These are phyloP conservation scores for Cytospora piceicola DNA, from an alignment of 2,329 filamentous ascomycete genomes.

Conservation along the genomic window DNA sequence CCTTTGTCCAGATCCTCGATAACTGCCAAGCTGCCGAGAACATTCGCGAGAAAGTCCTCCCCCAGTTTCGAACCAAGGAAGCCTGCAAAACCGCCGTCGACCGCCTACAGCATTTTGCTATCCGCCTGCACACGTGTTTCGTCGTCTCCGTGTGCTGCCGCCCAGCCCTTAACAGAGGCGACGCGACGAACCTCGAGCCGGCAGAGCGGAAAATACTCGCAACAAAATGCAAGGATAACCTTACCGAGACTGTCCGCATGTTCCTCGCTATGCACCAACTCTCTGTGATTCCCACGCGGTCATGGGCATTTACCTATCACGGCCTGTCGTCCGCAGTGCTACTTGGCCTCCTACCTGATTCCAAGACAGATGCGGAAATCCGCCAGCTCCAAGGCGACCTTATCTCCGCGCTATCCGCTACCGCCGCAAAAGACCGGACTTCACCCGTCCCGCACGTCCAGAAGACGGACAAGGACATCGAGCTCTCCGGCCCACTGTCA, in stretches of 20 bases:
- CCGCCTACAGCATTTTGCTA: conserved; percentile 65
- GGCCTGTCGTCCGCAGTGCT: conserved; percentile 67
- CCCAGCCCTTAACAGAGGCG: conserved; percentile 59
- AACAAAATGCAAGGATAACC: conserved; percentile 63
- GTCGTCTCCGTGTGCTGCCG: conserved; percentile 68
- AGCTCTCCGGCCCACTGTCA: conserved; percentile 64
- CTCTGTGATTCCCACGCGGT: conserved; percentile 67
- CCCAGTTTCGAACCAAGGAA: conserved; percentile 62
- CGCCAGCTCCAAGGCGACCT: conserved; percentile 66
- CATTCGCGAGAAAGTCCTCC: conserved; percentile 52
- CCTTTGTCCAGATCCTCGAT: conserved; percentile 59
- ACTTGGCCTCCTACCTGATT: conserved; percentile 65
- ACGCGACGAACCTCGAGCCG: conserved; percentile 53
- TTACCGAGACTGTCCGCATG: conserved; percentile 69
- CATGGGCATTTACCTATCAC: conserved; percentile 71
- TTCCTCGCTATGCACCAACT: conserved; percentile 71
- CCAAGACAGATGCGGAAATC: conserved; percentile 65
- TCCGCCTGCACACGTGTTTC: conserved; percentile 68
- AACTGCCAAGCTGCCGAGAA: conserved; percentile 60
- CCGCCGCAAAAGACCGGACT: conserved; percentile 63
- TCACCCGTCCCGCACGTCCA: conserved; percentile 58
- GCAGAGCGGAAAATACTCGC: conserved; percentile 59
- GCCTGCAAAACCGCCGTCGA: conserved; percentile 67
- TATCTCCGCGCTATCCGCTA: conserved; percentile 65
- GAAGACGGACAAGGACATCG: conserved; percentile 62